Base-by-base conservation (phyloP, 169 alveolate species). In the Eimeria necatrix region DNA sequence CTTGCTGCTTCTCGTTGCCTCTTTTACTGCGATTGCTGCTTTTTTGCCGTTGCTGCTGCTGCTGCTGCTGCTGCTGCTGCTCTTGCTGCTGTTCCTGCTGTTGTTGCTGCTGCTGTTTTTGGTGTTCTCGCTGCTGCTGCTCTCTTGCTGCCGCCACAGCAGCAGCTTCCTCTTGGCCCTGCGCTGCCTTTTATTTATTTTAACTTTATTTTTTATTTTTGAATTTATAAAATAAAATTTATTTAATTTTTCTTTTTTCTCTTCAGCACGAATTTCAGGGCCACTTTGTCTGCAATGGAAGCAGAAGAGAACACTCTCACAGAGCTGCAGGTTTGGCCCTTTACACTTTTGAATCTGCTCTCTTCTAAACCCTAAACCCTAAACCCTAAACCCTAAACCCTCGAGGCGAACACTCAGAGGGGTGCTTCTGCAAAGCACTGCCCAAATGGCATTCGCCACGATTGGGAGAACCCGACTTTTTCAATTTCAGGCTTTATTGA, bases 91-190 rank as follows among this genome's bases (percentile, higher is more conserved):
- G 70, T n/a, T 59, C n/a, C 70, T 59, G 70, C n/a, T n/a, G n/a
- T 59, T n/a, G n/a, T 6, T 59, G 70, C 70, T 59, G 24, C 70
- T 16, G n/a, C 70, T 59, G 24, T 59, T 59, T n/a, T n/a, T 59
- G 70, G 24, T 59, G 70, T n/a, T 59, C 24, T 59, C 70, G 70
- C 70, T 59, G 70, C 70, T 59, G 70, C 70, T 59, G 70, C 70
- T 59, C n/a, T 59, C n/a, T 59, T n/a, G 70, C 41, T 32, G 41
- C 41, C 41, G 0, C 41, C 41, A 32, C 41, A 32, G 41, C 41
- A 32, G 41, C 41, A 32, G 41, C 2, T 32, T 32, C 41, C 41
- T 32, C 41, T 32, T 32, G 41, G 41, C 2, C 41, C 41, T 32
- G 41, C 41, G 41, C 41, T 32, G 41, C 41, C 41, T 2, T 32